Base-by-base conservation (phyloP, 345 rosid species). In the Rhodamnia rubescens region DNA sequence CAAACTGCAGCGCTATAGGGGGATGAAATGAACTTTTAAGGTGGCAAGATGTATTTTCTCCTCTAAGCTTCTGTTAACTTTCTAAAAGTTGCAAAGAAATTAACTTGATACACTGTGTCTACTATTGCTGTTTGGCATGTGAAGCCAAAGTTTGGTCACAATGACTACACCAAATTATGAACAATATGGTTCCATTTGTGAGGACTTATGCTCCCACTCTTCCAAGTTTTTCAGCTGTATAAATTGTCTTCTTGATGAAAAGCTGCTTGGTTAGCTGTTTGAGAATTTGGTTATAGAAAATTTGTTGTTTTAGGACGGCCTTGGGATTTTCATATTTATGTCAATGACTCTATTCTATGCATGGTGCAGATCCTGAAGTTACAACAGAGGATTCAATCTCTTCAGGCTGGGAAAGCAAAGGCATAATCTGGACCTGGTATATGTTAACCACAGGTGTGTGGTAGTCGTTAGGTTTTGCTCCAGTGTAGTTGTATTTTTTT, bases 371-470 rank as follows among this genome's bases (percentile, higher is more conserved):
- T 95, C 84, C 82, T 92, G 59, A 96, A 97, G 92, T 53, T 96
- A 83, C 98, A 97, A 81, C 99, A 95, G 91, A 92, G 91, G 93
- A 90, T 93, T 69, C 98, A 96, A 89, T 90, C 98, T 87, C 91
- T 92, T 59, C 98, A 96, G 88, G 93, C 98, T 75, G 98, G 98
- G 90, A 97, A 94, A 90, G 95, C 94, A 42, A 95, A 94, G 93
- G 94, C 98, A 82, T 95, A 91, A 42, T 57, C 82, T 57, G 40
- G 40, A 59, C 44, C 74, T 40, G 44, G 22, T 11, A 9, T 26
- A 18, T 84, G 20, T 53, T 53, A n/a, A 57, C 11, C 29, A 36
- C 80, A n/a, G 51, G 58, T 53, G 58, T 2, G 47, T 69, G 13
- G 14, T 36, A 10, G 20, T 69, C 24, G 4, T 69, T 78, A 22